These are phyloP conservation scores for Aspergillus puulaauensis DNA, from an alignment of 2,329 filamentous ascomycete species.

Conservation along the genomic window DNA sequence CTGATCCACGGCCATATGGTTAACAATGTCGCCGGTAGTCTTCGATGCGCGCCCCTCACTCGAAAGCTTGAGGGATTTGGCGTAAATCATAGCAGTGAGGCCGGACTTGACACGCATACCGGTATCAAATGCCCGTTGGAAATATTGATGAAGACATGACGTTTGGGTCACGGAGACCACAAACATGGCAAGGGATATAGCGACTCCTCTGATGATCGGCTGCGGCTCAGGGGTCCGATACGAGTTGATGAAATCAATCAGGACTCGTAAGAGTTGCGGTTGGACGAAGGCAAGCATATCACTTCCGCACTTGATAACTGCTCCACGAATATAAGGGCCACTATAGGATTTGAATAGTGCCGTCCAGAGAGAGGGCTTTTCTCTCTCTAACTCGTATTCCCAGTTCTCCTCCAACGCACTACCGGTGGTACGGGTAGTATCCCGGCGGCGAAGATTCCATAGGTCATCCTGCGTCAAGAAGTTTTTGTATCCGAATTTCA, in stretches of 20 bases:
- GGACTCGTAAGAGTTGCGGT: constrained; percentile 79
- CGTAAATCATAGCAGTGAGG: constrained; percentile 86
- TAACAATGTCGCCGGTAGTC: constrained; percentile 96
- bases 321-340: constrained; percentile 75
- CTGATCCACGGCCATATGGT: constrained; percentile 98
- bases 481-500: constrained; percentile 89
- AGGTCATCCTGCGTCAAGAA: constrained; percentile 93
- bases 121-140: constrained; percentile 89
- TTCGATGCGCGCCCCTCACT: constrained; percentile 89
- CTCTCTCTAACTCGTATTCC: constrained; percentile 70
- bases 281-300: constrained; percentile 85
- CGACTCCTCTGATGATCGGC: constrained; percentile 77
- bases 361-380: constrained; percentile 81
- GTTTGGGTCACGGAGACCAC: constrained; percentile 82
- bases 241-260: constrained; percentile 83
- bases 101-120: constrained; percentile 96
- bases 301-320: constrained; percentile 84
- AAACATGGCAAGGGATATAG: constrained; percentile 93
- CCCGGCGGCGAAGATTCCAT: constrained; percentile 81
- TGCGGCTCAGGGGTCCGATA: constrained; percentile 66
- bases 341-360: constrained; percentile 83
- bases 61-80: constrained; percentile 83
- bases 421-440: constrained; percentile 75
- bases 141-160: constrained; percentile 91
- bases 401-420: constrained; percentile 71